Evolutionary conservation across 164 flowering plant genomes (phyloP).

Genomic region (Hamamelis virginiana): DNA sequence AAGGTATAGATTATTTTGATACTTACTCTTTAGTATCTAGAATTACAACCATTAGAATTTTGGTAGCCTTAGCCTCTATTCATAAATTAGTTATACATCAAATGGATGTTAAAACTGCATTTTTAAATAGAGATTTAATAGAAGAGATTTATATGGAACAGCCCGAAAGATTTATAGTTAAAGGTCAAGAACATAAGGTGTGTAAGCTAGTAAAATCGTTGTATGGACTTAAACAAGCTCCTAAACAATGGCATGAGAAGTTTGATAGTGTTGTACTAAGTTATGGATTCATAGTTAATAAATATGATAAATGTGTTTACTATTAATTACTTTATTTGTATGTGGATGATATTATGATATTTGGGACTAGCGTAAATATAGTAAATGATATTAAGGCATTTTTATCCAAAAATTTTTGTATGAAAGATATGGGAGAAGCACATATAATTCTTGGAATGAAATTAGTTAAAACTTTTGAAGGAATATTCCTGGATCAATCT

Average conservation of each 20-base stretch:
- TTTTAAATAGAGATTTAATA: background rate
- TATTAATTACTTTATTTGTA: background rate
- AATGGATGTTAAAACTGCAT: background rate
- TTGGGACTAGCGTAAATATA: background rate
- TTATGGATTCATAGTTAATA: background rate
- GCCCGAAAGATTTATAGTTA: background rate
- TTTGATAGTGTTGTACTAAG: background rate
- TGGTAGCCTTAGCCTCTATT: background rate
- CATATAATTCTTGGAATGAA: background rate
- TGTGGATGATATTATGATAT: background rate
- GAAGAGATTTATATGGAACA: conserved; percentile 3
- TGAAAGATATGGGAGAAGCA: conserved; percentile 17
- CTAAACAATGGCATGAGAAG: background rate
- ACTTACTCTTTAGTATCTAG: background rate
- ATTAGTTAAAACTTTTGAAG: background rate
- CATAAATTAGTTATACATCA: background rate
- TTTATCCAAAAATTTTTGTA: background rate
- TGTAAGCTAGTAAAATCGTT: background rate
- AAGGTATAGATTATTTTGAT: background rate
- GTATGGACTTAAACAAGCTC: background rate
- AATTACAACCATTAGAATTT: background rate
- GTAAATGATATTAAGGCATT: background rate
- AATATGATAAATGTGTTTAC: background rate
- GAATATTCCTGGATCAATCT: background rate
- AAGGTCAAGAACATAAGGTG: background rate